Evolutionary conservation across 1,284 basidiomycete genomes (phyloP), one percentile per base, ranked within the genome.

Genomic region (Ceratobasidium sp.): DNA sequence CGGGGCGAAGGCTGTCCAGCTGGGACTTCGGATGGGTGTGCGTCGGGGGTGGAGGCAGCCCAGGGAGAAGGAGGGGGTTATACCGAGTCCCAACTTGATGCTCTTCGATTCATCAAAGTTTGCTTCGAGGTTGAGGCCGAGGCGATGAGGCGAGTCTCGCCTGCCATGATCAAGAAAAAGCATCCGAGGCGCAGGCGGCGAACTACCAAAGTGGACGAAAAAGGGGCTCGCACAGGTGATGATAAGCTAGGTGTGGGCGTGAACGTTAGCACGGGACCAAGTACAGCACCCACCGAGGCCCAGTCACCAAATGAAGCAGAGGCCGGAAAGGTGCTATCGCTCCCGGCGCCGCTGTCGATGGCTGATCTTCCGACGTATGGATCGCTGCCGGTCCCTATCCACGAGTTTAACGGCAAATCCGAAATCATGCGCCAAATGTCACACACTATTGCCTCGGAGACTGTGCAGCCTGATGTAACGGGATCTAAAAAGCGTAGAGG

Each of bases 101-200:
- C 59, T 1, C 41, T 74, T 33, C 71, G 50, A 59, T 86, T 91
- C 41, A 91, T 89, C 80, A 86, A 85, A 66, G 89, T 87, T 79
- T 94, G 92, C 84, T 89, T 92, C 77, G 89, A 91, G 73, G 90
- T 95, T 44, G 93, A 93, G 83, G 90, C 91, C 84, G 90, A 92
- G 82, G 90, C 91, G 8, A 84, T 92, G 46, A 46, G 71, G 81
- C 88, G 90, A 80, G 84, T 91, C n/a, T 88, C 88, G 20, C 68
- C 68, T 41, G 38, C 20, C 3, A n/a, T 8, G 27, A n/a, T 52
- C 30, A 52, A 23, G 60, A 62, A 64, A 50, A 74, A 74, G 48
- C 59, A 48, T 12, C 27, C 54, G 35, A 78, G 60, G 60, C 41
- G 68, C 33, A 73, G 68, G 70, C 50, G 59, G 7, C 70, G 68